Conservation (phyloP, 2,329 filamentous ascomycete genomes). For the Metarhizium album region DNA sequence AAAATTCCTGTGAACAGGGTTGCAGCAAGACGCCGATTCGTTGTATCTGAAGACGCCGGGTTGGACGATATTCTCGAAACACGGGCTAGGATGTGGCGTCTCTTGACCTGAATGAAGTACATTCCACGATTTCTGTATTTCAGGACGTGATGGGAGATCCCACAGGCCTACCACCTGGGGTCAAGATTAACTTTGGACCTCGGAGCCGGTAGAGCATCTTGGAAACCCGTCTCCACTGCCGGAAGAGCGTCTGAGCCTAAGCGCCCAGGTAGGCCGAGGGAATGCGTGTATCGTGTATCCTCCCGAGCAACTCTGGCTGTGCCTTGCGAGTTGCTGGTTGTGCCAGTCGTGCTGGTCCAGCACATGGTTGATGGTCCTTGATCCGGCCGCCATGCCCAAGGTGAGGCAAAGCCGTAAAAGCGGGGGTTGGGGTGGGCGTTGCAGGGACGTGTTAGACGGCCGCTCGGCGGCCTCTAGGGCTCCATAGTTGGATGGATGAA, state of each 20-base stretch:
- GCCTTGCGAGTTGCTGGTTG: no score
- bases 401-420: background rate
- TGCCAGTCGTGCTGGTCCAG: no score
- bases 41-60: background rate
- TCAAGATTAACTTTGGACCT: background rate
- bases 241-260: no score
- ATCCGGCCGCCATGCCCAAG: background rate
- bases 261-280: no score
- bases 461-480: background rate
- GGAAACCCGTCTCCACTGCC: background rate
- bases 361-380: background rate
- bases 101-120: background rate
- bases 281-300: no score
- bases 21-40: slow-evolving; percentile 3
- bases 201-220: background rate
- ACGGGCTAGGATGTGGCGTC: background rate
- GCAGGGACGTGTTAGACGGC: background rate
- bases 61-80: background rate
- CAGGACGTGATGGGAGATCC: background rate
- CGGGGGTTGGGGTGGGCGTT: background rate
- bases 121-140: background rate
- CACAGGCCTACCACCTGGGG: background rate
- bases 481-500: no score
- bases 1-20: background rate
- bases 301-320: no score